Base-by-base conservation (phyloP, 495 filamentous ascomycete species). In the Lophium mytilinum region DNA sequence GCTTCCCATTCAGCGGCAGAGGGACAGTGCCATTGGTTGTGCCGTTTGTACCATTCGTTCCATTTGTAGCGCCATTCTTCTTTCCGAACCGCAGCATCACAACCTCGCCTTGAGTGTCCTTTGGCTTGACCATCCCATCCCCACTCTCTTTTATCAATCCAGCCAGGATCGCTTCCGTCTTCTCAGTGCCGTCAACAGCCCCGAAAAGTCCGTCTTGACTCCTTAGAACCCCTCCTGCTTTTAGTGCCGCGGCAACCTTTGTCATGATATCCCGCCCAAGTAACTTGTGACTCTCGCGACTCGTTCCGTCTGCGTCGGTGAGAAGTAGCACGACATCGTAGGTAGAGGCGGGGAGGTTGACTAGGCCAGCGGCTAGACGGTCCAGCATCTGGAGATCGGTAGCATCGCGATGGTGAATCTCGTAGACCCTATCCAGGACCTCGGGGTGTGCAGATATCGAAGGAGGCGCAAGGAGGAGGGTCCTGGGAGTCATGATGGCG, bases 331-430 rank as follows among this genome's bases (percentile, higher is more conserved):
- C 78, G 46, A 87, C 72, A 65, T 94, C 87, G 76, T 97, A 97
- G 51, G 86, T 89, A 24, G 79, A 68, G 11, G 78, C 55, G 1
- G 93, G 88, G 4, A 99, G 84, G 4, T 81, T 71, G 50, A 93
- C 88, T 40, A 96, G 79, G 50, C 89, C 89, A 39, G 87, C 79
- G 0, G 89, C 83, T 15, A 99, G 80, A 34, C 93, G 89, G 73
- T 99, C 93, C 53, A 99, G 88, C 93, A 99, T 99, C 68, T 97
- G 94, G 39, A 99, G 78, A 68, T 99, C 93, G 48, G 89, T 90
- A 36, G 77, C 73, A 54, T 75, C 70, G 64, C 88, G 86, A 68
- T 89, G 81, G 72, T 88, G 81, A 37, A 82, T 75, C 21, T 75
- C 75, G 61, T 85, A 78, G 36, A 83, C 68, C 36, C 67, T 70